phyloP scores from a whole-genome alignment of 1,139 yeast species.

The Lizanozyma gosingica region DNA sequence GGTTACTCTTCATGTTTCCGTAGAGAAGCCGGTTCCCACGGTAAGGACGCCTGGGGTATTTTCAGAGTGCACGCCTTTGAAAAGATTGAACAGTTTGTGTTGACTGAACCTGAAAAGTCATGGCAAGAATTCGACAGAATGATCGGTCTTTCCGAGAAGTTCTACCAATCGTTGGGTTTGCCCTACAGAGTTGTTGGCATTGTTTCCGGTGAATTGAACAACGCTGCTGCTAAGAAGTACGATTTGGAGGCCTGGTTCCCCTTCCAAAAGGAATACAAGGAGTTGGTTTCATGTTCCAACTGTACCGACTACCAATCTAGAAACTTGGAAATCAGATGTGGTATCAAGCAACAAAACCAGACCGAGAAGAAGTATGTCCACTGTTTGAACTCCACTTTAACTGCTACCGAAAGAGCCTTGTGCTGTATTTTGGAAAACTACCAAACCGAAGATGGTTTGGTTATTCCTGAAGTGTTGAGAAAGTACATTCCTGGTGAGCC shows the following conservation, averaged over 20 bases:
- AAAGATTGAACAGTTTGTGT: slow-evolving; percentile 91
- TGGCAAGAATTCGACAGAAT: slow-evolving; percentile 96
- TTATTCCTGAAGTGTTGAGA: slow-evolving; percentile 90
- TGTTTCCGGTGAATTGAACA: slow-evolving; percentile 96
- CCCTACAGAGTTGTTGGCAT: slow-evolving; percentile 98
- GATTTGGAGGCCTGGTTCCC: slow-evolving; percentile 99
- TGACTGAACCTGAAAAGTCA: slow-evolving; percentile 96
- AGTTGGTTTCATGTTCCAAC: slow-evolving; percentile 95
- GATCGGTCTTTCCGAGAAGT: slow-evolving; percentile 87
- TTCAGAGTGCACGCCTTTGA: slow-evolving; percentile 98
- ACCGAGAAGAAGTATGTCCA: slow-evolving; percentile 97
- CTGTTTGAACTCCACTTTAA: slow-evolving; percentile 92
- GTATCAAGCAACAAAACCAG: slow-evolving; percentile 92
- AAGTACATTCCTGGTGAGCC: slow-evolving; percentile 97
- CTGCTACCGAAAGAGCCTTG: slow-evolving; percentile 97
- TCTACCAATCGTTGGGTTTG: slow-evolving; percentile 82
- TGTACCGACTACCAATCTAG: slow-evolving; percentile 99
- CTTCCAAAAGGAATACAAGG: slow-evolving; percentile 96
- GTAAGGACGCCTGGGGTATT: slow-evolving; percentile 99
- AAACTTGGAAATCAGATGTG: slow-evolving; percentile 97
- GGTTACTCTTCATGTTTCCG: slow-evolving; percentile 98
- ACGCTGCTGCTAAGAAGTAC: slow-evolving; percentile 97
- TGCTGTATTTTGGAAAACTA: slow-evolving; percentile 96
- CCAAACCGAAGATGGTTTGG: slow-evolving; percentile 93
- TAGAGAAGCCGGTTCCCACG: slow-evolving; percentile 99